phyloP scores from a whole-genome alignment of 2,329 filamentous ascomycete genomes.

The Ramularia endophylla region DNA sequence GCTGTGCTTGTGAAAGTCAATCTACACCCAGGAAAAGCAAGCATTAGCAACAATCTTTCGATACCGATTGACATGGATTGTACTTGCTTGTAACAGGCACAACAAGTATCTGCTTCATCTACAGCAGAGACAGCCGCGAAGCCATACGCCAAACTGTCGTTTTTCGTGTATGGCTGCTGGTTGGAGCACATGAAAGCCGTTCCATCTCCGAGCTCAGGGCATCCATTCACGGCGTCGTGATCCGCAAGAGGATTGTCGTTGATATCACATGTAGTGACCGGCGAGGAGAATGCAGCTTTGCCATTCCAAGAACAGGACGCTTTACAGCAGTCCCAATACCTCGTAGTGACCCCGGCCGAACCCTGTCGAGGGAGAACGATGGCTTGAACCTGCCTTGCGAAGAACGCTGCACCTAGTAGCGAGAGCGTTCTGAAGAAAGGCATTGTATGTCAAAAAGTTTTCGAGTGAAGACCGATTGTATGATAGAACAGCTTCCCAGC shows the following conservation, averaged over 20 bases:
- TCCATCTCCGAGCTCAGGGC: conserved; percentile 44
- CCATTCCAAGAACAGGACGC: conserved; percentile 56
- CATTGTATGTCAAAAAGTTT: too few relatives aligned
- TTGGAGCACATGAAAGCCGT: conserved; percentile 55
- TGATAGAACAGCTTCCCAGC: too few relatives aligned
- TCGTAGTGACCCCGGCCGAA: conserved; percentile 18
- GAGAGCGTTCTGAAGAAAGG: too few relatives aligned
- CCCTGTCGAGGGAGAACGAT: conserved; percentile 35
- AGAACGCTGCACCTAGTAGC: too few relatives aligned
- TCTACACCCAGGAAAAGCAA: conserved; percentile 17
- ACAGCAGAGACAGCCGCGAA: conserved; percentile 57
- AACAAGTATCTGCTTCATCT: conserved; percentile 59
- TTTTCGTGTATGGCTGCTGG: conserved; percentile 58
- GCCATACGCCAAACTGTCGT: conserved; percentile 54
- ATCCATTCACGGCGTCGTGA: conserved; percentile 46
- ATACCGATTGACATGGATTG: too few relatives aligned
- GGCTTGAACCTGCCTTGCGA: too few relatives aligned
- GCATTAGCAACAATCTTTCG: too few relatives aligned
- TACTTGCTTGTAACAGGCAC: conserved; percentile 53
- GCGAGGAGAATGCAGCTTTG: conserved; percentile 49
- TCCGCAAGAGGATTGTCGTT: conserved; percentile 51
- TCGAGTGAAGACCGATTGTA: too few relatives aligned
- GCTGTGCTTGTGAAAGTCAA: conserved; percentile 54
- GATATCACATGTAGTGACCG: conserved; percentile 51
- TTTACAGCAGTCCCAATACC: conserved; percentile 63